Evolutionary conservation across 108 stramenopile genomes (phyloP), one percentile per base, ranked within the genome.

Genomic region (Cyclotella sp.): DNA sequence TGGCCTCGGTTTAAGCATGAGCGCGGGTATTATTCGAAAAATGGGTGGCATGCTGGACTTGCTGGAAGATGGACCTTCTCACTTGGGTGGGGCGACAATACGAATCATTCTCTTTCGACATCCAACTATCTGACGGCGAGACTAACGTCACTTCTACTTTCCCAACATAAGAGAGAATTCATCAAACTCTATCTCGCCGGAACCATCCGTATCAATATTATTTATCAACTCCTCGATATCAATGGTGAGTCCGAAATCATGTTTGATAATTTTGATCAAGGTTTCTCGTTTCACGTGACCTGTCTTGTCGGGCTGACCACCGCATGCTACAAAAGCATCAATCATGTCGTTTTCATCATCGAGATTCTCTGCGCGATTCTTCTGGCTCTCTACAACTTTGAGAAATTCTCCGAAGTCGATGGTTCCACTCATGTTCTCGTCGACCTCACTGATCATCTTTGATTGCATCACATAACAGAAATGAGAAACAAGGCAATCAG

Each of bases 401-500:
- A 97, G 85, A 44, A 97, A 95, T 68, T 97, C 95, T 28, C 91
- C 90, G 69, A 97, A 97, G 64, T 97, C 95, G 58, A 96, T 96
- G 10, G 90, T 89, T 29, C 94, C 93, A 49, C 82, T 86, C 92
- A 93, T 93, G 73, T 95, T 95, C 27, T 95, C 94, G 68, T 97
- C 96, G 9, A 97, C 95, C 34, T 94, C 92, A 53, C 78, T 82
- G 14, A 87, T 87, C 84, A 87, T 87, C 77, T 78, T 45, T 16
- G 30, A 44, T 21, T 24, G 3, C 9, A 14, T 16, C 22, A 45
- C 9, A 29, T 64, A 3, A 22, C 43, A 9, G 18, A 26, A 9
- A 3, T 49, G 15, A 49, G 18, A 16, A 49, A n/a, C 1, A 3
- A 3, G 18, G n/a, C 15, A n/a, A 49, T 16, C 18, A n/a, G 9